Evolutionary conservation across 2,329 filamentous ascomycete genomes (phyloP).

Genomic region (Paraconiothyrium sp.): DNA sequence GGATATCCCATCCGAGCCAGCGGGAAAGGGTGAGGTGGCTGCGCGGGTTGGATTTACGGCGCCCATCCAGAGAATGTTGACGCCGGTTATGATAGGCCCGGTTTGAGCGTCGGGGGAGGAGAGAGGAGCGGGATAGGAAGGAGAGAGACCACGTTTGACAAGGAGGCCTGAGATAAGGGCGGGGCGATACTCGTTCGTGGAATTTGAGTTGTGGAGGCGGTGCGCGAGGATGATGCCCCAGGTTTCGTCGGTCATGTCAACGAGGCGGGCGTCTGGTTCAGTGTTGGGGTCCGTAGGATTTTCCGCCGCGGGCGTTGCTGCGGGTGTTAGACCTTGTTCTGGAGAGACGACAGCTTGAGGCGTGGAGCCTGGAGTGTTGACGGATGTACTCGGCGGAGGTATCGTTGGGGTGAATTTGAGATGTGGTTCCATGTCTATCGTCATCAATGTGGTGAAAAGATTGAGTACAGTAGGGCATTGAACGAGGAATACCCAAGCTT

Average conservation of each 20-base stretch:
- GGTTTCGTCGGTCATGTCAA: conserved; percentile 77
- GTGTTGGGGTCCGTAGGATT: conserved; percentile 54
- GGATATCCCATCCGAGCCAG: conserved; percentile 35
- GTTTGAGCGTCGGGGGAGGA: conserved; percentile 32
- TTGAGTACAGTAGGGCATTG: conserved; percentile 48
- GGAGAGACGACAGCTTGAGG: conserved; percentile 46
- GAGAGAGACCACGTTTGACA: conserved; percentile 50
- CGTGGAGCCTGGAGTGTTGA: conserved; percentile 49
- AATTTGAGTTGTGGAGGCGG: conserved; percentile 53
- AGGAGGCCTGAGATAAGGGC: conserved; percentile 55
- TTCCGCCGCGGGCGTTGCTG: conserved; percentile 69
- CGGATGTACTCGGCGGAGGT: conserved; percentile 26
- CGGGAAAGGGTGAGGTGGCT: conserved; percentile 42
- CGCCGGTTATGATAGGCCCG: conserved; percentile 49
- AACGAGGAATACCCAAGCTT: conserved; percentile 52
- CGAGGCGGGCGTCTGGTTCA: conserved; percentile 73
- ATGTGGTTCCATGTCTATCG: conserved; percentile 71
- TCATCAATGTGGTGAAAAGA: conserved; percentile 63
- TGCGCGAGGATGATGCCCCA: conserved; percentile 79
- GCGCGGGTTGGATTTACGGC: conserved; percentile 50
- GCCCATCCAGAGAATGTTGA: conserved; percentile 59
- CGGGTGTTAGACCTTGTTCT: conserved; percentile 65
- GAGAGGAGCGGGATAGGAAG: conserved; percentile 24
- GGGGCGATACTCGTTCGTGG: conserved; percentile 44
- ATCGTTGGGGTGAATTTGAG: conserved; percentile 67